phyloP scores from a whole-genome alignment of 176 grass and related monocot genomes.

The Dactylis glomerata region DNA sequence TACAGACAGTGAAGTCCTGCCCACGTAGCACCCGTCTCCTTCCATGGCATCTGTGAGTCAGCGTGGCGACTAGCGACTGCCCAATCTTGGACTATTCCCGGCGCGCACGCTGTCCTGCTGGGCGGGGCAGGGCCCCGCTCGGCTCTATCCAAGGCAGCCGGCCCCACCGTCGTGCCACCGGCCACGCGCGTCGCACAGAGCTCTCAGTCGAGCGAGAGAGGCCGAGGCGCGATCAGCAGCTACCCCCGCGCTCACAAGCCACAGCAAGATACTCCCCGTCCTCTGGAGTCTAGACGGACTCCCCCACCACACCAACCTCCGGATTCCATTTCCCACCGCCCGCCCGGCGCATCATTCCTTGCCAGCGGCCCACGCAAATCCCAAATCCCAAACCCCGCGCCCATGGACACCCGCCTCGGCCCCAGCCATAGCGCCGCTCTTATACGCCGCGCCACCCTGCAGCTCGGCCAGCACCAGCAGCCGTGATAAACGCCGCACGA shows the following conservation, averaged over 20 bases:
- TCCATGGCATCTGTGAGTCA: not conserved
- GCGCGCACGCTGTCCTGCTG: not conserved
- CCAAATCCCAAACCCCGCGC: slow-evolving; percentile 57
- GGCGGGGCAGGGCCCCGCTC: slow-evolving; percentile 7
- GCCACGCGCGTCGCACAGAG: slow-evolving; percentile 17
- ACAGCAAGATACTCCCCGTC: slow-evolving; percentile 28
- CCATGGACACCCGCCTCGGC: slow-evolving; percentile 40
- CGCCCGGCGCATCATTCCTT: slow-evolving; percentile 46
- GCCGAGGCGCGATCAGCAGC: not conserved
- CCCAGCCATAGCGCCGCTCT: slow-evolving; percentile 46
- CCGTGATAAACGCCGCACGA: not conserved
- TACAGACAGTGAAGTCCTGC: too few species aligned
- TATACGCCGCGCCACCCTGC: slow-evolving; percentile 30
- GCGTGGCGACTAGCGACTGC: not conserved
- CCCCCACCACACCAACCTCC: slow-evolving; percentile 41
- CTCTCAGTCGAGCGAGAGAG: not conserved
- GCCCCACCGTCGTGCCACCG: not conserved
- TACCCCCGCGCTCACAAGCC: slow-evolving; percentile 21
- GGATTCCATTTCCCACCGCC: slow-evolving; percentile 23
- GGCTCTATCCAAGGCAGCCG: not conserved
- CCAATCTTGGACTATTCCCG: slow-evolving; percentile 31
- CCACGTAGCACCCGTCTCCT: not conserved
- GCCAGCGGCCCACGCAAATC: slow-evolving; percentile 56
- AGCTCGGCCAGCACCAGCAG: not conserved
- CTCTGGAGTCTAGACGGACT: not conserved